phyloP scores from a whole-genome alignment of 129 eudicot genomes.

The Flaveria robusta region DNA sequence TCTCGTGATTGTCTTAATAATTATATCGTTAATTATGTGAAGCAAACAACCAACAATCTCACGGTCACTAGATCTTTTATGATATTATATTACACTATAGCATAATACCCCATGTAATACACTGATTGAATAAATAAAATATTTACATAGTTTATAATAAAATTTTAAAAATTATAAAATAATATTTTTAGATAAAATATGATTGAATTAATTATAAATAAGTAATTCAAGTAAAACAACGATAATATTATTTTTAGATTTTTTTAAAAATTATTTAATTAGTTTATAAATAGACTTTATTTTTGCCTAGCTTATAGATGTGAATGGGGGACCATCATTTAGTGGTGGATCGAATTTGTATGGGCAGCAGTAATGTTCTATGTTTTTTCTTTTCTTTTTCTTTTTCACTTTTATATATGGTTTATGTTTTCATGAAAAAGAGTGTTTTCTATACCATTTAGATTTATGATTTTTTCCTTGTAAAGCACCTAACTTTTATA shows the following conservation, averaged over 20 bases:
- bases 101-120: too few species aligned
- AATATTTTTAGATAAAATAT: too few species aligned
- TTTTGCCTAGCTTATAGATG: not conserved
- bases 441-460: not conserved
- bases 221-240: too few species aligned
- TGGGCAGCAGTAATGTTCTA: constrained; percentile 35
- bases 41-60: constrained; percentile 38
- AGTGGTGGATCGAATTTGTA: constrained; percentile 33
- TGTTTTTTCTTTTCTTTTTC: not conserved
- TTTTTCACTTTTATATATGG: not conserved
- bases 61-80: constrained; percentile 13
- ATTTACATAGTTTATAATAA: too few species aligned
- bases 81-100: not conserved
- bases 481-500: not conserved
- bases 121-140: too few species aligned
- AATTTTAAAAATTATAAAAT: too few species aligned
- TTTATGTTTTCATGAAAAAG: not conserved
- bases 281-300: not conserved
- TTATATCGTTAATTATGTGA: constrained; percentile 28
- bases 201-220: too few species aligned
- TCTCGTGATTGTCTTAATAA: not conserved
- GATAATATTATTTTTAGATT: too few species aligned
- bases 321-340: constrained; percentile 30
- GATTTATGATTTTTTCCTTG: not conserved
- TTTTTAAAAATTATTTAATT: constrained; percentile 7